Evolutionary conservation across 768 basidiomycete species (phyloP).

Genomic region (Lactarius sanguifluus): DNA sequence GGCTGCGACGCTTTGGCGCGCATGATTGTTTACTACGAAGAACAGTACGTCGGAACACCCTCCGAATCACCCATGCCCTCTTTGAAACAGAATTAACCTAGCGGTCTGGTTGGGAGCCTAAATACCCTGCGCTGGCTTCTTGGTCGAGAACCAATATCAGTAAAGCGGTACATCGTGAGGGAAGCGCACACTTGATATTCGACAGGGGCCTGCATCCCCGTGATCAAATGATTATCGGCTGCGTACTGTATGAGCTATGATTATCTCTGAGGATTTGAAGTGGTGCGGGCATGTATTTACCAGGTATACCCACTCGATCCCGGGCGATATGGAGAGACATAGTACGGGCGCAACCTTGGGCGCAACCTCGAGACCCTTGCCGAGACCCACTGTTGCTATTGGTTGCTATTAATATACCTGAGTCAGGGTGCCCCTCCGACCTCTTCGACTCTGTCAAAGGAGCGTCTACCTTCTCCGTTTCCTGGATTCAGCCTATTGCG

Average conservation of each 20-base stretch:
- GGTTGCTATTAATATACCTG: neutral
- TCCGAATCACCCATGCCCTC: neutral
- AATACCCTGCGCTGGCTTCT: constrained; percentile 38
- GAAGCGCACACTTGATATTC: constrained; percentile 25
- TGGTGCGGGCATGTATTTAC: constrained; percentile 7
- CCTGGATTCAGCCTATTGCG: neutral
- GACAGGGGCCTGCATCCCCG: neutral
- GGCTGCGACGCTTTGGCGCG: constrained; percentile 33
- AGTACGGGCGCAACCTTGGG: neutral
- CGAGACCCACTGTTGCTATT: neutral
- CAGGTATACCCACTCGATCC: constrained; percentile 4
- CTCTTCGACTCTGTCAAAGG: neutral
- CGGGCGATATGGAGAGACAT: neutral
- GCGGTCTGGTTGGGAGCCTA: constrained; percentile 37
- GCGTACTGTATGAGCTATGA: neutral
- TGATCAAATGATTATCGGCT: neutral
- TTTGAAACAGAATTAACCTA: constrained; percentile 12
- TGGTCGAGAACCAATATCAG: constrained; percentile 36
- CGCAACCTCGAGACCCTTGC: neutral
- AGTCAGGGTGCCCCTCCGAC: neutral
- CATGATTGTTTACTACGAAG: constrained; percentile 39
- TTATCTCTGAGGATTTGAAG: constrained; percentile 2
- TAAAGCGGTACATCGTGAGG: constrained; percentile 32
- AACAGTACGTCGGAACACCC: constrained; percentile 30
- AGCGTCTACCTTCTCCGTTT: neutral